Base-by-base conservation (phyloP, 306 rosid species). In the Quillaja saponaria region DNA sequence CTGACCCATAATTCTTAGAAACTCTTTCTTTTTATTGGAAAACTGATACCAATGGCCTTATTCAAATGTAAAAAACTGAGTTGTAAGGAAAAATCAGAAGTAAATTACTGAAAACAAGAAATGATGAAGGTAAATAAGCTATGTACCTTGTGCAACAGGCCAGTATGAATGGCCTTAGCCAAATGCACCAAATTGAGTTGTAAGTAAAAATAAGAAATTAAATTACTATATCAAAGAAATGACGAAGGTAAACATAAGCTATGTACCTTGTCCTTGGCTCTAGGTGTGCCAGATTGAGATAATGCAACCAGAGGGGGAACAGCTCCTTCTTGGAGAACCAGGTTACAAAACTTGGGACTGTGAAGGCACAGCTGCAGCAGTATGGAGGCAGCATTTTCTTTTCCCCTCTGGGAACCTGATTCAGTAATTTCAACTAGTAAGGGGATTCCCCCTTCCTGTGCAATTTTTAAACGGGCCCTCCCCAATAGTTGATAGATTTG, bases 271-370 rank as follows among this genome's bases (percentile, higher is more conserved):
- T 92, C 98, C 76, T 69, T 88, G 18, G 98, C 96, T 76, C 98
- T 84, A 38, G 94, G 77, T 7, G 94, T 88, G 59, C 98, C 96
- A 34, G 84, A 84, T 68, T 86, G 98, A 33, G 95, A 86, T 58
- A 92, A 74, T 65, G 87, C 96, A 61, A 92, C 98, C 35, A 92
- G 69, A 18, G 98, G 95, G n/a, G 98, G 98, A 16, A 92, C 96
- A 6, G 95, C 96, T 63, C 98, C 98, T 88, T 92, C 98, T 80
- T 86, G 96, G 42, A 92, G 84, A 82, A 92, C 81, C 69, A 92
- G 41, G 38, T 81, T 88, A 69, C 98, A 92, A 71, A 84, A 81
- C 78, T 84, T 86, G 25, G 76, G 64, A 75, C 81, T 86, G 49
- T 88, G 87, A 78, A 92, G 94, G 71, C 98, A 86, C 15, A 92